phyloP scores from a whole-genome alignment of 129 eudicot species.

The Glebionis coronaria region DNA sequence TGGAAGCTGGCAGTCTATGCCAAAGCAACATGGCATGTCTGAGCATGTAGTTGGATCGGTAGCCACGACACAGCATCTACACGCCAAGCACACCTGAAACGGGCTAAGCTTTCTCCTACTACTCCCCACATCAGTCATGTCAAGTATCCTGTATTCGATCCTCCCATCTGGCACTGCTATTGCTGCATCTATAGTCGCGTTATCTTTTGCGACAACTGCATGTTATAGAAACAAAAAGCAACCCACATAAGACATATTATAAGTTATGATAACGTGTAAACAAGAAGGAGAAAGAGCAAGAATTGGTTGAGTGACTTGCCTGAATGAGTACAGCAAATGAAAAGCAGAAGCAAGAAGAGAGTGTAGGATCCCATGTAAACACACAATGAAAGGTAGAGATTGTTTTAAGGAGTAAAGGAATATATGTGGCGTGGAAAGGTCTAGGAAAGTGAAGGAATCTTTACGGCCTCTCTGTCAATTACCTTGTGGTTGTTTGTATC shows the following conservation, averaged over 20 bases:
- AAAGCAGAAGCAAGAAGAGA: constrained; percentile 24
- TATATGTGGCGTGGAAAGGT: constrained; percentile 30
- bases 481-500: constrained; percentile 22
- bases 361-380: constrained; percentile 17
- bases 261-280: not conserved
- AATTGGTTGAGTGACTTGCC: not conserved
- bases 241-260: not conserved
- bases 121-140: not conserved
- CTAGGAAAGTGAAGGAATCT: constrained; percentile 36
- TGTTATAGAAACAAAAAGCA: not conserved
- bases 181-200: not conserved
- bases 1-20: constrained; percentile 53
- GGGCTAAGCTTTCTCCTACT: constrained; percentile 37
- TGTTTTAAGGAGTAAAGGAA: not conserved
- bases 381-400: constrained; percentile 3
- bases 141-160: constrained; percentile 9
- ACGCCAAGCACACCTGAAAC: constrained; percentile 44
- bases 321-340: constrained; percentile 17
- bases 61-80: constrained; percentile 36
- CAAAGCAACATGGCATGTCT: constrained; percentile 46
- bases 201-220: constrained; percentile 14
- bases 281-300: not conserved
- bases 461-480: constrained; percentile 33
- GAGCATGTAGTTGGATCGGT: constrained; percentile 40
- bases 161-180: constrained; percentile 10